These are phyloP conservation scores for Pyrrhoderma noxium DNA, from an alignment of 1,284 basidiomycete species.

Conservation along the genomic window DNA sequence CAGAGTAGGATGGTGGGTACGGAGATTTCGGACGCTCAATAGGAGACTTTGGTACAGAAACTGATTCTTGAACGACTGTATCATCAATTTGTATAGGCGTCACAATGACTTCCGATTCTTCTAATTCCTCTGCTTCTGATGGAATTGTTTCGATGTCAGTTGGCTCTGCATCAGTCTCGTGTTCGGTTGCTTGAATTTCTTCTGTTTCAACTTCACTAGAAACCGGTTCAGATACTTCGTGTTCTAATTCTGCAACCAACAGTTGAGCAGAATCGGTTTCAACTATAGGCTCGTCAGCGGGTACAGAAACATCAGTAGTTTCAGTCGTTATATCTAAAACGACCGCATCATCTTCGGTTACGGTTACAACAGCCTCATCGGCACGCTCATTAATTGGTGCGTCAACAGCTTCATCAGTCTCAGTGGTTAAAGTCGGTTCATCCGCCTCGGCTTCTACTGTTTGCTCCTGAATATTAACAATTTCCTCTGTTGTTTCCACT, in stretches of 20 bases:
- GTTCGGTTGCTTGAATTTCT: too few relatives aligned
- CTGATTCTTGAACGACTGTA: neutral
- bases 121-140: neutral
- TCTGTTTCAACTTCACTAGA: too few relatives aligned
- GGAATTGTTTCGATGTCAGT: neutral
- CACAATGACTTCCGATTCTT: neutral
- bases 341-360: neutral
- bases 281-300: too few relatives aligned
- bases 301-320: neutral
- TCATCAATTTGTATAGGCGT: neutral
- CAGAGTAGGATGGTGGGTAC: conserved; percentile 15
- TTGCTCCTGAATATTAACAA: too few relatives aligned
- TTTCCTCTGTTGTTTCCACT: too few relatives aligned
- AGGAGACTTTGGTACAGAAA: neutral
- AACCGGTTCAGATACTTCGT: too few relatives aligned
- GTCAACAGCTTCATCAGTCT: neutral
- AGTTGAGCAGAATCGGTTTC: too few relatives aligned
- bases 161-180: neutral
- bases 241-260: too few relatives aligned
- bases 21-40: conserved; percentile 16
- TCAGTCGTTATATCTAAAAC: neutral
- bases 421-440: neutral
- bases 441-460: too few relatives aligned
- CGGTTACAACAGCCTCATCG: neutral
- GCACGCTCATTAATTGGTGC: neutral